Conservation (phyloP, 192 early-diverging fungal genomes). For the Mortierella hygrophila region DNA sequence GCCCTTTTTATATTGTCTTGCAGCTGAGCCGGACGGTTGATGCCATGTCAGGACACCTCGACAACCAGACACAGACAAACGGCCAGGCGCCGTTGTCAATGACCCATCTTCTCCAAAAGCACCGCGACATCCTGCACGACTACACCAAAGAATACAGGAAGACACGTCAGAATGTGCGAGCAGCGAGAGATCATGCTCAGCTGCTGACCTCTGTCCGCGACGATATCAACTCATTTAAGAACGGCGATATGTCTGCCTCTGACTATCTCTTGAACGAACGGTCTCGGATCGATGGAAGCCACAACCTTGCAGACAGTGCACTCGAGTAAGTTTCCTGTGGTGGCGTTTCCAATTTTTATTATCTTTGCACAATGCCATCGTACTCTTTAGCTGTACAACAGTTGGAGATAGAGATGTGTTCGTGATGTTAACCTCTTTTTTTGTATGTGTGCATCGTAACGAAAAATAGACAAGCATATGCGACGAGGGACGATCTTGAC, state of each 20-base stretch:
- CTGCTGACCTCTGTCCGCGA: slow-evolving; percentile 73
- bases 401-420: not conserved
- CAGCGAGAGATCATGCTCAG: slow-evolving; percentile 77
- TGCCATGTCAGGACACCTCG: slow-evolving; percentile 73
- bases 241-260: slow-evolving; percentile 50
- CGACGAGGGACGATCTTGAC: slow-evolving; percentile 73
- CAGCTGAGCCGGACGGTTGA: slow-evolving; percentile 72
- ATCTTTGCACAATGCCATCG: not conserved
- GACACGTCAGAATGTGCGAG: slow-evolving; percentile 72
- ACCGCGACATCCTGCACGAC: slow-evolving; percentile 83
- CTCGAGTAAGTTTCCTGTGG: slow-evolving; percentile 72
- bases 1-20: slow-evolving; percentile 1
- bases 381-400: not conserved
- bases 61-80: slow-evolving; percentile 57
- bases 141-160: slow-evolving; percentile 83
- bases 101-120: slow-evolving; percentile 80
- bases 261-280: slow-evolving; percentile 82
- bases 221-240: slow-evolving; percentile 62
- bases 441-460: not conserved
- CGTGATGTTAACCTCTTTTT: not conserved
- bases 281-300: slow-evolving; percentile 75
- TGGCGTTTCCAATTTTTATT: not conserved
- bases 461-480: slow-evolving; percentile 79
- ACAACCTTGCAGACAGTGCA: slow-evolving; percentile 81
- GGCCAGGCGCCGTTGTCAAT: slow-evolving; percentile 72